phyloP scores from a whole-genome alignment of 2,329 filamentous ascomycete genomes.

The Cladophialophora bantiana region DNA sequence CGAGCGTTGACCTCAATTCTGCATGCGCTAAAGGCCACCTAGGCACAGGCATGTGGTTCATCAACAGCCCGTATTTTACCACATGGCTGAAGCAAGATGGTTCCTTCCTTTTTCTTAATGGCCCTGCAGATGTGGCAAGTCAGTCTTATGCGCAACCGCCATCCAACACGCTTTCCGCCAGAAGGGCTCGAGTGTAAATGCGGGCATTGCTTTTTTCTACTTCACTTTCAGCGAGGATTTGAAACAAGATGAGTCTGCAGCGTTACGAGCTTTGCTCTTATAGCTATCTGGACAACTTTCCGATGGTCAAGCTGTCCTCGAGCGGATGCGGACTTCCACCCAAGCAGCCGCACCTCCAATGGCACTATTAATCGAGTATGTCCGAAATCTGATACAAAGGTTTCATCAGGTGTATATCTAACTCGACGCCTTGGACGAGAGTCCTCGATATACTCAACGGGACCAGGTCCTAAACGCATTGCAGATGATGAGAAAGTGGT shows the following conservation, averaged over 20 bases:
- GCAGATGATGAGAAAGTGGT: conserved; percentile 32
- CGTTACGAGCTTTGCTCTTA: conserved; percentile 42
- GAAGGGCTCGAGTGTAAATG: conserved; percentile 8
- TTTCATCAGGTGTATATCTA: conserved; percentile 35
- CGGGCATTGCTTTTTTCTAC: conserved; percentile 41
- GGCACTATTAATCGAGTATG: background rate
- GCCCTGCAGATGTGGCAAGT: conserved; percentile 44
- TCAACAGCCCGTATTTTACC: conserved; percentile 29
- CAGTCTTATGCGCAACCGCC: conserved; percentile 42
- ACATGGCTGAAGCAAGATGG: conserved; percentile 39
- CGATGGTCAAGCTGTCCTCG: background rate
- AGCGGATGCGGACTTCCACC: background rate
- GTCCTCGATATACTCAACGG: conserved; percentile 22
- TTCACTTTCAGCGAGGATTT: conserved; percentile 41
- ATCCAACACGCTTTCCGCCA: conserved; percentile 38
- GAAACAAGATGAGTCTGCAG: conserved; percentile 38
- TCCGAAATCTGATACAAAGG: conserved; percentile 8
- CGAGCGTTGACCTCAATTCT: conserved; percentile 45
- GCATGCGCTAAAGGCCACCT: conserved; percentile 44
- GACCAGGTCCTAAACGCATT: conserved; percentile 29
- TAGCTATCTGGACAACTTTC: conserved; percentile 38
- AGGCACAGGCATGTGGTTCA: conserved; percentile 46
- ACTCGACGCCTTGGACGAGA: conserved; percentile 38
- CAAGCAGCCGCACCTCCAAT: background rate
- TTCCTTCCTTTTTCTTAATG: conserved; percentile 44